Percentiles rank a stretch among this genome's conserved stretches.
Conservation (phyloP, 345 rosid genomes). For the Streptanthus diversifolius region DNA sequence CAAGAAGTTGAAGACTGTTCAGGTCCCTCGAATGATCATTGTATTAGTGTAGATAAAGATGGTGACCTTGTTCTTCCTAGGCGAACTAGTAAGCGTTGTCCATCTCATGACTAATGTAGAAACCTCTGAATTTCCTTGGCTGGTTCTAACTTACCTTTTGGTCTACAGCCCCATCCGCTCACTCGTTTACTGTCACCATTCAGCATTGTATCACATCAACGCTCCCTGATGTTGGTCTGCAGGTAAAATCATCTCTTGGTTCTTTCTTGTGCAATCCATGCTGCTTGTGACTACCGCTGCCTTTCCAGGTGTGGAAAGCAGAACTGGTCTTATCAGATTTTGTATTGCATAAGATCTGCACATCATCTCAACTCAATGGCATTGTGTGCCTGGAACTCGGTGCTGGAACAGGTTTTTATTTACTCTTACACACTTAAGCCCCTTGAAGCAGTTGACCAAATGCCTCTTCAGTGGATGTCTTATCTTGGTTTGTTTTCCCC, state of each 20-base stretch:
- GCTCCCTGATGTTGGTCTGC: slow-evolving; percentile 74
- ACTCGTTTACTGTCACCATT: slow-evolving; percentile 49
- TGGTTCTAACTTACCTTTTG: not conserved
- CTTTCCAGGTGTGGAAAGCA: slow-evolving; percentile 83
- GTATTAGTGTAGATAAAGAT: slow-evolving; percentile 56
- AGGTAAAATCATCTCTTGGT: slow-evolving; percentile 40
- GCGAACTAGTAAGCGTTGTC: slow-evolving; percentile 44
- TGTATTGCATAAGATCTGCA: slow-evolving; percentile 63
- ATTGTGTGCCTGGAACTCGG: slow-evolving; percentile 67
- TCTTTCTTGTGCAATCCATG: not conserved
- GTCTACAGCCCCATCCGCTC: slow-evolving; percentile 37
- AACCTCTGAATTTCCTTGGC: not conserved
- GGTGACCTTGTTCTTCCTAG: slow-evolving; percentile 80
- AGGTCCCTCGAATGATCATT: not conserved
- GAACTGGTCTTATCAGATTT: slow-evolving; percentile 72
- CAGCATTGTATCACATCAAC: slow-evolving; percentile 73
- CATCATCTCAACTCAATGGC: slow-evolving; percentile 57
- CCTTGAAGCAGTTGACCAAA: too few relatives aligned
- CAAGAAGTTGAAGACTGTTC: not conserved
- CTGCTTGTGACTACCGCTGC: not conserved
- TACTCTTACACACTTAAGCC: too few relatives aligned
- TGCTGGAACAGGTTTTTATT: slow-evolving; percentile 76
- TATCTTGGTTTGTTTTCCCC: too few relatives aligned
- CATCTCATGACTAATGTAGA: not conserved
- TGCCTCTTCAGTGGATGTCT: not conserved